A percentile compares a stretch with the other conserved stretches of the same genome.
These are phyloP conservation scores for Fusarium marasasianum DNA, from an alignment of 2,329 filamentous ascomycete species.

Conservation along the genomic window DNA sequence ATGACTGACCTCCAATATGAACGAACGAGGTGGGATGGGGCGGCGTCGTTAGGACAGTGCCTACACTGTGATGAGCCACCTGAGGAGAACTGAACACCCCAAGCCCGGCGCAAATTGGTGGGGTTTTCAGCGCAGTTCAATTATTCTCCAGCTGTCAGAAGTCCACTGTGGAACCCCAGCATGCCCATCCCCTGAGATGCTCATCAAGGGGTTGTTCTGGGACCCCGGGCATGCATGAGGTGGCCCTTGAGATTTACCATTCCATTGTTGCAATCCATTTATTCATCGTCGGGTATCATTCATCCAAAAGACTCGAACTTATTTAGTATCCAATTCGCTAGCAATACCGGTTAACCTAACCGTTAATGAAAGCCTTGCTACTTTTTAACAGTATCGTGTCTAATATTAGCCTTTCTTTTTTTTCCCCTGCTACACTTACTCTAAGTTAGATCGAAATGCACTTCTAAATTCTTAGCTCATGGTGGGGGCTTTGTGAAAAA, in stretches of 20 bases:
- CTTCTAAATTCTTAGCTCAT: conserved; percentile 26
- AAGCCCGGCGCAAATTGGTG: conserved; percentile 28
- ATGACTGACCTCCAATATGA: neutral
- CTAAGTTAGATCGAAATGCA: conserved; percentile 16
- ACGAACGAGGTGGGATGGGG: conserved; percentile 15
- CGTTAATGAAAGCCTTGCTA: neutral
- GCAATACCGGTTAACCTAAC: conserved; percentile 2
- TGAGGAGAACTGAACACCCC: neutral
- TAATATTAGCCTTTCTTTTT: conserved; percentile 17
- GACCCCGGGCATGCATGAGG: neutral
- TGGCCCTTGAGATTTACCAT: neutral
- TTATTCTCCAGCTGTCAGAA: conserved; percentile 21
- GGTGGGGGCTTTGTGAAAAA: conserved; percentile 24
- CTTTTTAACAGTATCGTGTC: conserved; percentile 7
- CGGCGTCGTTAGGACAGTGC: conserved; percentile 8
- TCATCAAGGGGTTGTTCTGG: neutral
- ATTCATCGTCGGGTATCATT: neutral
- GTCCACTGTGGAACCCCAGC: conserved; percentile 28
- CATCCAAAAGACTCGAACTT: neutral
- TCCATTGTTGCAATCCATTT: neutral
- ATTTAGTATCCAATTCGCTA: neutral
- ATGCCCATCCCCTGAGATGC: conserved; percentile 31
- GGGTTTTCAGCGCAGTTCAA: conserved; percentile 27
- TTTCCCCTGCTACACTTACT: neutral
- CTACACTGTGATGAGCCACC: conserved; percentile 28